These are phyloP conservation scores for Saccharomyces hybrid DNA, from an alignment of 1,139 yeast species.

Conservation along the genomic window DNA sequence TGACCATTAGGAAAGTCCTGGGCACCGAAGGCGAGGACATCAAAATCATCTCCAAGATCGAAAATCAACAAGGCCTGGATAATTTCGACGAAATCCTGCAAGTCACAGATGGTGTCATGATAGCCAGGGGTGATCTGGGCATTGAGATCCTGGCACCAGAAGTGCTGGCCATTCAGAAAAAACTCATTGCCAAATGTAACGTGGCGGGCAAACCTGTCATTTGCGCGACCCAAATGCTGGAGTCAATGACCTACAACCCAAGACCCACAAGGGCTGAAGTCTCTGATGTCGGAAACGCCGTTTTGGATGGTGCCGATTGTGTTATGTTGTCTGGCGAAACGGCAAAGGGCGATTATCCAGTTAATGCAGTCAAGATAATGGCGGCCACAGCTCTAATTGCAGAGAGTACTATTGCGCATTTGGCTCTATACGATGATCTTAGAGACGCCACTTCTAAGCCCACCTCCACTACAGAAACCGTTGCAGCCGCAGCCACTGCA, in stretches of 20 bases:
- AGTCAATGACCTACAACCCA: conserved; percentile 98
- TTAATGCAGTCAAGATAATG: conserved; percentile 97
- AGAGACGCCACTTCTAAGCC: conserved; percentile 82
- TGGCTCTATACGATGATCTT: conserved; percentile 78
- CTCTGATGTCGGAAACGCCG: conserved; percentile 97
- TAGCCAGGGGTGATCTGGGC: conserved; percentile 99
- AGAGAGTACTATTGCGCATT: conserved; percentile 93
- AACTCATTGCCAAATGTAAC: conserved; percentile 97
- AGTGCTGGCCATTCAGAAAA: conserved; percentile 97
- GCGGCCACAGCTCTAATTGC: conserved; percentile 95
- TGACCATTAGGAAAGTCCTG: conserved; percentile 81
- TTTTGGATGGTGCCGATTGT: conserved; percentile 99
- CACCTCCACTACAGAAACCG: conserved; percentile 90
- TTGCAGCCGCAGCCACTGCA: conserved; percentile 94
- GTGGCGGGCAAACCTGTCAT: conserved; percentile 98
- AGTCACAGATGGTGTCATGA: conserved; percentile 99
- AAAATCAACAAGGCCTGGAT: conserved; percentile 99
- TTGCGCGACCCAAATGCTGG: conserved; percentile 99
- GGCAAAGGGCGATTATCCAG: conserved; percentile 97
- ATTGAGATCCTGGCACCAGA: conserved; percentile 99
- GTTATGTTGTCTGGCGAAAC: conserved; percentile 99
- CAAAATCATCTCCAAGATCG: conserved; percentile 94
- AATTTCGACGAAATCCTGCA: conserved; percentile 91
- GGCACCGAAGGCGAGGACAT: conserved; percentile 96
- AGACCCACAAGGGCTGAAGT: conserved; percentile 99